Evolutionary conservation across 805 yeast species (phyloP).

Genomic region (Naumovozyma castellii): DNA sequence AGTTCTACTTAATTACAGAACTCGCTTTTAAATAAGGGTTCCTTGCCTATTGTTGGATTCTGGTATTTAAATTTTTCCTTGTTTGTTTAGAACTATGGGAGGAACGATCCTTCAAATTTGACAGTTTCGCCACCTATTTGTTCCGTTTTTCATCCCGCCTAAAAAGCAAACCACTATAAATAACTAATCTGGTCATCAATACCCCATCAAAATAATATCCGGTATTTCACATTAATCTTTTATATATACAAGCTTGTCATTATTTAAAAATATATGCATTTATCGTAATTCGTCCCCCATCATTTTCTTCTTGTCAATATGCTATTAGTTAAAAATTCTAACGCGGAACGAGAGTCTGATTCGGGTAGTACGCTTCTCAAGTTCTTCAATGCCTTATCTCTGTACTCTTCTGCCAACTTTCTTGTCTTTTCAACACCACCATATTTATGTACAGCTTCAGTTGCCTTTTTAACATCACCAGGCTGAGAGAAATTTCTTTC

Average conservation of each 20-base stretch:
- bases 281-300: too few relatives aligned
- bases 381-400: constrained; percentile 63
- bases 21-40: too few relatives aligned
- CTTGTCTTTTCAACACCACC: constrained; percentile 72
- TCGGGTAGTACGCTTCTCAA: constrained; percentile 65
- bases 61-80: too few relatives aligned
- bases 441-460: constrained; percentile 58
- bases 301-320: constrained; percentile 73
- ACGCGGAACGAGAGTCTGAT: constrained; percentile 80
- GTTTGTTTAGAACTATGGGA: too few relatives aligned
- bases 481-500: constrained; percentile 69
- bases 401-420: constrained; percentile 66
- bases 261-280: too few relatives aligned
- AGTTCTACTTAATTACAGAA: too few relatives aligned
- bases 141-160: background rate
- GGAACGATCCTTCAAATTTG: too few relatives aligned
- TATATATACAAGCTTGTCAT: background rate
- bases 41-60: too few relatives aligned
- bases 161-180: too few relatives aligned
- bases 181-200: too few relatives aligned
- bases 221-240: background rate
- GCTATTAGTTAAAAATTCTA: constrained; percentile 74
- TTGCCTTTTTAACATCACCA: constrained; percentile 81
- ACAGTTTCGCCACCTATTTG: background rate
- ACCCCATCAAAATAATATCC: background rate